Conservation (phyloP, 257 asterid genomes). For the Capsicum chinense region DNA sequence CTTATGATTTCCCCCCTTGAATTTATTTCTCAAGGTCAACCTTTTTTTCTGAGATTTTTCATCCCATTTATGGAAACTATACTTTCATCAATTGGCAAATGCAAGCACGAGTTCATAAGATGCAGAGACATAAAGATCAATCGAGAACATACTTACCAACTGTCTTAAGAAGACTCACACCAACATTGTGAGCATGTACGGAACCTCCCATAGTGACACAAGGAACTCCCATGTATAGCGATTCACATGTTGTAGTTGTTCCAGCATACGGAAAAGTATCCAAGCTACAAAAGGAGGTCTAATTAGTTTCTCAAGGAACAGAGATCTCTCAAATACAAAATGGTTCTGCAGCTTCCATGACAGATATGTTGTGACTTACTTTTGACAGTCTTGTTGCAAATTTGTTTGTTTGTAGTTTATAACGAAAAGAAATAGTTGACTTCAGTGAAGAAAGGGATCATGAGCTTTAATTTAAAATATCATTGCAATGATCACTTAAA, state of each 20-base stretch:
- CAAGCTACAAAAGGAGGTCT: slow-evolving; percentile 58
- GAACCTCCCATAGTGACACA: slow-evolving; percentile 95
- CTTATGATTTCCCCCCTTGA: background rate
- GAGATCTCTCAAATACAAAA: background rate
- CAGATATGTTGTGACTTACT: background rate
- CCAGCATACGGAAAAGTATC: slow-evolving; percentile 99
- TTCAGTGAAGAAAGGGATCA: slow-evolving; percentile 3
- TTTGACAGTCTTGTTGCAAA: background rate
- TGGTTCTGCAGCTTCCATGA: slow-evolving; percentile 8
- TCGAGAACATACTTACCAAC: slow-evolving; percentile 61
- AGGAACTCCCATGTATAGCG: slow-evolving; percentile 98
- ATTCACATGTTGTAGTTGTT: slow-evolving; percentile 98
- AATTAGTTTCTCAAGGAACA: background rate
- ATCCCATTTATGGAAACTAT: background rate
- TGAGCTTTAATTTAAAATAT: background rate
- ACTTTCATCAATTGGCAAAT: background rate
- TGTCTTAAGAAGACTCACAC: slow-evolving; percentile 82
- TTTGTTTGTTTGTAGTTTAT: background rate
- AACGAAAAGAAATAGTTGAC: background rate
- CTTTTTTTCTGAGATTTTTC: background rate
- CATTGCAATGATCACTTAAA: slow-evolving; percentile 2
- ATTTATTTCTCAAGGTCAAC: background rate
- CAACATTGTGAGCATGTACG: slow-evolving; percentile 97
- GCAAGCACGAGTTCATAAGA: slow-evolving; percentile 21
- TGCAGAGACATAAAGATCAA: background rate